Percentiles rank a stretch among this genome's conserved stretches.
phyloP scores from a whole-genome alignment of 768 basidiomycete genomes.

The Suillus alpinus region DNA sequence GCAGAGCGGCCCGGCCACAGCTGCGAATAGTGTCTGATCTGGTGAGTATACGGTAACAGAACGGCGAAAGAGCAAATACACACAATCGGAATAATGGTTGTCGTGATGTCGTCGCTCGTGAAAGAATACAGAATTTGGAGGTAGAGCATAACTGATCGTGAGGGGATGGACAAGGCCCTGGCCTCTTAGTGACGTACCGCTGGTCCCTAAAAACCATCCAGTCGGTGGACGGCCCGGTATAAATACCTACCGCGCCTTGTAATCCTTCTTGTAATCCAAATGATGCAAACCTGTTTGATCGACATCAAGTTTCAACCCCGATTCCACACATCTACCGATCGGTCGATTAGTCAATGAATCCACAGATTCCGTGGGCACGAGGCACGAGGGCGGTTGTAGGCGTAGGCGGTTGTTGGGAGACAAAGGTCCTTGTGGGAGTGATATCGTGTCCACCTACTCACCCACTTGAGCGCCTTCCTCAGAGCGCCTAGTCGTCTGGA shows the following conservation, averaged over 20 bases:
- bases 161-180: neutral
- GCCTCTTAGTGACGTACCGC: neutral
- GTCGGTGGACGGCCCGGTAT: neutral
- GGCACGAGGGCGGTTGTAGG: neutral
- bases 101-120: constrained; percentile 45
- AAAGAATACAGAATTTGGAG: constrained; percentile 38
- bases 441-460: neutral
- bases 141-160: constrained; percentile 3
- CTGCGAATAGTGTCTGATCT: constrained; percentile 31
- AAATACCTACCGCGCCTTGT: neutral
- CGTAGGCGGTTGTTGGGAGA: neutral
- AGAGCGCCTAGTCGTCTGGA: neutral
- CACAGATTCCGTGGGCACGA: neutral
- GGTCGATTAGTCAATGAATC: neutral
- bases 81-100: constrained; percentile 46
- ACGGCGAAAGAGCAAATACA: constrained; percentile 8
- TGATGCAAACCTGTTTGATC: neutral
- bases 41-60: neutral
- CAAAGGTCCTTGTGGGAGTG: neutral
- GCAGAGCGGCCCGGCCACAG: constrained; percentile 31
- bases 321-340: neutral
- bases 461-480: neutral
- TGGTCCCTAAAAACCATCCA: neutral
- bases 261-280: neutral
- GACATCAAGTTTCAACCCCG: neutral